Evolutionary conservation across 2,329 filamentous ascomycete species (phyloP), one percentile per base, ranked within the genome.

Genomic region (Fusarium sp.): DNA sequence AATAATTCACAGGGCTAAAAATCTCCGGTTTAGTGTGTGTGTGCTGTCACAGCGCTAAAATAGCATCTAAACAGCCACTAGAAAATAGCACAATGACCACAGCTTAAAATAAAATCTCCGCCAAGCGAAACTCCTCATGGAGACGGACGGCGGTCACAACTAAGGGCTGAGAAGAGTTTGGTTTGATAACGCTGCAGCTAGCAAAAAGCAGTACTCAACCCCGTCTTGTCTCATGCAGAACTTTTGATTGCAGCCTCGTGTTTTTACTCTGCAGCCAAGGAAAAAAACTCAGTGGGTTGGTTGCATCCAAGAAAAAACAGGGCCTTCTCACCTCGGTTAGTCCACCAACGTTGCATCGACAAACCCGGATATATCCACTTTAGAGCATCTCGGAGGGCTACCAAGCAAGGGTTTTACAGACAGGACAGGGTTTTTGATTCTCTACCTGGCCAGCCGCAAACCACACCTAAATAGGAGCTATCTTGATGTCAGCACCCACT

Each of bases 191-290:
- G 25, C 36, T 61, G 63, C 61, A 46, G 31, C 46, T 31, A 63
- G 18, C n/a, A 11, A 29, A 52, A 27, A 47, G 11, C 18, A 47
- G 54, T 11, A 17, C 36, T 10, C 13, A 20, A 4, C 10, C 20
- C 47, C 42, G 31, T 33, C 47, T 42, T 31, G 48, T 36, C 29
- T 20, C 18, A 17, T 51, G 20, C 39, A 67, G 63, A 51, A 59
- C 63, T 54, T 65, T 65, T 65, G 61, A 35, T 51, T 65, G 61
- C 53, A 33, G 37, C 17, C 60, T 64, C 60, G 59, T 64, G 60
- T 65, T 65, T 45, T 45, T 37, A 11, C 23, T 17, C 11, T 31
- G 23, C 25, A 29, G 47, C 47, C 47, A 42, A 42, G 29, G 13
- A 5, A 15, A 14, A 20, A 40, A 18, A 50, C 33, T 20, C 35